Percentiles rank a stretch among this genome's conserved stretches.
phyloP scores from a whole-genome alignment of 495 filamentous ascomycete species.

The Aspergillus homomorphus region DNA sequence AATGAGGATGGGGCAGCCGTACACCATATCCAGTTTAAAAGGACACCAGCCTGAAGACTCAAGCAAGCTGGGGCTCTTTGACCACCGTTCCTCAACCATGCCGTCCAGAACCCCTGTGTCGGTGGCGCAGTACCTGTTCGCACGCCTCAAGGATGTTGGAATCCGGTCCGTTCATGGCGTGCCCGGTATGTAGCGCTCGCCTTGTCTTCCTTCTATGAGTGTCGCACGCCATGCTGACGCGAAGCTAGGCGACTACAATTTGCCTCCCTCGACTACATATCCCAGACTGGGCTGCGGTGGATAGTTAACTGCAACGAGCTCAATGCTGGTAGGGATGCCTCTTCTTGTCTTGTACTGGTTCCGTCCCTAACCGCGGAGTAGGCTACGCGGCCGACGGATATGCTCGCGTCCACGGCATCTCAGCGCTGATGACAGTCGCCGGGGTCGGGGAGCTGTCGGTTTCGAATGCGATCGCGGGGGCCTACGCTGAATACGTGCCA shows the following conservation, averaged over 20 bases:
- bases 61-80: no score
- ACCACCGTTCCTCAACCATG: background rate
- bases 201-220: no score
- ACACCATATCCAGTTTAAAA: no score
- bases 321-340: slow-evolving; percentile 63
- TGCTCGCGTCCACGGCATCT: slow-evolving; percentile 66
- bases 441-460: slow-evolving; percentile 77
- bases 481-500: slow-evolving; percentile 71
- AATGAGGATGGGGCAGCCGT: no score
- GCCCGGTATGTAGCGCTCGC: no score
- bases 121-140: slow-evolving; percentile 61
- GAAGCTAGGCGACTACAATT: slow-evolving; percentile 66
- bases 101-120: background rate
- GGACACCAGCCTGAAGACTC: no score
- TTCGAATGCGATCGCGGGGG: slow-evolving; percentile 67
- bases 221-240: no score
- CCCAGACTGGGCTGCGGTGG: slow-evolving; percentile 60
- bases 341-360: no score
- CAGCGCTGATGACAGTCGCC: slow-evolving; percentile 71
- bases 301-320: slow-evolving; percentile 76
- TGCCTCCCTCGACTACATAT: slow-evolving; percentile 64
- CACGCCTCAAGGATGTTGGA: slow-evolving; percentile 62
- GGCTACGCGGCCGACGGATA: slow-evolving; percentile 81
- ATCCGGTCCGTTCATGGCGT: slow-evolving; percentile 63
- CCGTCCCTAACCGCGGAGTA: no score